Conservation (phyloP, 352 stramenopile genomes). For the Phytophthora boehmeriae region DNA sequence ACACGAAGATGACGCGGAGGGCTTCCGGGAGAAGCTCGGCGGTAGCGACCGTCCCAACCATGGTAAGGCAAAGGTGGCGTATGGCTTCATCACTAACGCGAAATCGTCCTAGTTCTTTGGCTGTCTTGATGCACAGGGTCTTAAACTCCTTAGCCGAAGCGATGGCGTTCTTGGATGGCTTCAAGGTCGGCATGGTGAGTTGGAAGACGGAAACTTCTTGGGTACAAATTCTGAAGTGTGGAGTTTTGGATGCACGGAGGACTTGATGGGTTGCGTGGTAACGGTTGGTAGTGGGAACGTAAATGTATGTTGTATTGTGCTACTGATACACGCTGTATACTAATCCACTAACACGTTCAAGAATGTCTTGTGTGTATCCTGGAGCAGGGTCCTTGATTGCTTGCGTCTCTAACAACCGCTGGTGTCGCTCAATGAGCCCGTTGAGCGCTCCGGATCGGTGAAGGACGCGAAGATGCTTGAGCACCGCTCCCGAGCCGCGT, state of each 20-base stretch:
- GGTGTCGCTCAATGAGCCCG: not conserved
- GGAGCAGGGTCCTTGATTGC: constrained; percentile 2
- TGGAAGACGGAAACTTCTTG: too few relatives aligned
- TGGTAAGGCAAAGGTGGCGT: constrained; percentile 19
- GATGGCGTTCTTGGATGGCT: constrained; percentile 14
- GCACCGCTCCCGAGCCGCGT: not conserved
- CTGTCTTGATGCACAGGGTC: constrained; percentile 5
- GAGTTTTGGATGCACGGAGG: not conserved
- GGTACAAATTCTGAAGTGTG: not conserved
- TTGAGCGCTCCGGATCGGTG: constrained; percentile 4
- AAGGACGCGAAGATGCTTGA: constrained; percentile 14
- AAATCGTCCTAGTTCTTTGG: constrained; percentile 5
- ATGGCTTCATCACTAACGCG: constrained; percentile 11
- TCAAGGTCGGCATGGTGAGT: not conserved
- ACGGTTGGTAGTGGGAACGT: too few relatives aligned
- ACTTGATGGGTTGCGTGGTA: not conserved
- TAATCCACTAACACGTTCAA: constrained; percentile 6
- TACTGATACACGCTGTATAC: too few relatives aligned
- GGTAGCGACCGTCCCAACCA: not conserved
- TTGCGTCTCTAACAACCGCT: not conserved
- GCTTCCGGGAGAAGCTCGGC: constrained; percentile 1
- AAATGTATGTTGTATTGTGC: too few relatives aligned
- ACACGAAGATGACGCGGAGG: constrained; percentile 3
- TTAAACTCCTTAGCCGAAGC: constrained; percentile 16
- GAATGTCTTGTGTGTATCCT: constrained; percentile 16